Evolutionary conservation across 257 asterid genomes (phyloP).

Genomic region (Rehmannia glutinosa): DNA sequence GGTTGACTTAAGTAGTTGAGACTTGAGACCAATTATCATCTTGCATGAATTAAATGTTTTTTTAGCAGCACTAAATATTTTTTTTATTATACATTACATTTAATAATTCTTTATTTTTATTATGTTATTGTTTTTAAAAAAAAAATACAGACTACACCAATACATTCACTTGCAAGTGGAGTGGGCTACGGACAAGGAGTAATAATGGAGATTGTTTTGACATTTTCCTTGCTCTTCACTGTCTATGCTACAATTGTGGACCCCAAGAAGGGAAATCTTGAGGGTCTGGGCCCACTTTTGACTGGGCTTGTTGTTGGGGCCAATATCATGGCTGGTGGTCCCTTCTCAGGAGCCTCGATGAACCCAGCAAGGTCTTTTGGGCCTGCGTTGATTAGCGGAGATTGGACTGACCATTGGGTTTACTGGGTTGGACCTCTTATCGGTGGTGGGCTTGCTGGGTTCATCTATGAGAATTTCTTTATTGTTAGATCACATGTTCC

Average conservation of each 20-base stretch:
- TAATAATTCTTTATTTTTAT: too few relatives aligned
- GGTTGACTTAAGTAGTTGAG: too few relatives aligned
- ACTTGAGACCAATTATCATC: too few relatives aligned
- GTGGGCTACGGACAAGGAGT: constrained; percentile 61
- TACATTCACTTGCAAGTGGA: constrained; percentile 75
- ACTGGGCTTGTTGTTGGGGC: constrained; percentile 93
- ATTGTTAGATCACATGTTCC: constrained; percentile 57
- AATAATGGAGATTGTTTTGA: constrained; percentile 76
- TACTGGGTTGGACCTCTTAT: constrained; percentile 94
- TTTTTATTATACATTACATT: too few relatives aligned
- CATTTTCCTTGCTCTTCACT: constrained; percentile 77
- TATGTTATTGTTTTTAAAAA: background rate
- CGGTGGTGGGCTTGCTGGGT: constrained; percentile 91
- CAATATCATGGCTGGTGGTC: constrained; percentile 90
- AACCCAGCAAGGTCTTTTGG: constrained; percentile 95
- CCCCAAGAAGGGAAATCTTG: constrained; percentile 79
- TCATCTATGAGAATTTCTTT: constrained; percentile 71
- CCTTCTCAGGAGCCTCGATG: constrained; percentile 93
- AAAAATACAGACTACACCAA: constrained; percentile 57
- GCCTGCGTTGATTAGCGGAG: constrained; percentile 80
- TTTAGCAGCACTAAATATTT: too few relatives aligned
- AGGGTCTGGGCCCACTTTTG: constrained; percentile 80
- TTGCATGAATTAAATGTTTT: too few relatives aligned
- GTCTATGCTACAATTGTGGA: constrained; percentile 91
- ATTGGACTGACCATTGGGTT: constrained; percentile 94